A percentile compares a stretch with the other conserved stretches of the same genome.
Conservation (phyloP, 345 rosid genomes). For the Citrus mangshanensis region DNA sequence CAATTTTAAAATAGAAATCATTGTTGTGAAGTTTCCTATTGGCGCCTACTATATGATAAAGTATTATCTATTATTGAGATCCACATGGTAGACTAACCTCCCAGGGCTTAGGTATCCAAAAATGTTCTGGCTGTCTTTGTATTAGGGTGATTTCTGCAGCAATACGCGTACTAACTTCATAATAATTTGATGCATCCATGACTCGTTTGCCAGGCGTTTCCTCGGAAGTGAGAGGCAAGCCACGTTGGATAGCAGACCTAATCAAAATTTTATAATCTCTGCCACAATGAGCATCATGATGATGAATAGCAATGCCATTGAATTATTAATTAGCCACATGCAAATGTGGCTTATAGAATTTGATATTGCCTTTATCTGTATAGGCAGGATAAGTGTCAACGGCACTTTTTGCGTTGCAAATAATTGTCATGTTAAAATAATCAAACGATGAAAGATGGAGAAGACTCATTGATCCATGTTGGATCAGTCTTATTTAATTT, state of each 20-base stretch:
- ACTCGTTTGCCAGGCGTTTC: neutral
- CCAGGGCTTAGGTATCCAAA: neutral
- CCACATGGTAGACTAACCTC: neutral
- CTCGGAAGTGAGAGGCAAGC: neutral
- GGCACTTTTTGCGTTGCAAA: neutral
- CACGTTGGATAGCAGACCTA: neutral
- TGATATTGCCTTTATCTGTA: neutral
- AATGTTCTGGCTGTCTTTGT: neutral
- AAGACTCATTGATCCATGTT: too few species aligned
- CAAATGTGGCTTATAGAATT: neutral
- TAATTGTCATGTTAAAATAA: neutral
- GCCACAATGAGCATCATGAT: neutral
- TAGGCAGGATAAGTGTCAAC: neutral
- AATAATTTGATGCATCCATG: neutral
- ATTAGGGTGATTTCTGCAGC: neutral
- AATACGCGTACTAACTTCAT: neutral
- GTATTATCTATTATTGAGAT: neutral
- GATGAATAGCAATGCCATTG: neutral
- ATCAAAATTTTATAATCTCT: neutral
- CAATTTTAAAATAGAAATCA: neutral
- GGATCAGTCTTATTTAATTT: too few species aligned
- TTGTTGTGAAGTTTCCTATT: neutral
- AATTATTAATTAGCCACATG: neutral
- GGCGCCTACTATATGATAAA: neutral
- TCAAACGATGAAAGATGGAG: too few species aligned